phyloP scores from a whole-genome alignment of 2,329 filamentous ascomycete species.

The Chaetomium olivaceum region DNA sequence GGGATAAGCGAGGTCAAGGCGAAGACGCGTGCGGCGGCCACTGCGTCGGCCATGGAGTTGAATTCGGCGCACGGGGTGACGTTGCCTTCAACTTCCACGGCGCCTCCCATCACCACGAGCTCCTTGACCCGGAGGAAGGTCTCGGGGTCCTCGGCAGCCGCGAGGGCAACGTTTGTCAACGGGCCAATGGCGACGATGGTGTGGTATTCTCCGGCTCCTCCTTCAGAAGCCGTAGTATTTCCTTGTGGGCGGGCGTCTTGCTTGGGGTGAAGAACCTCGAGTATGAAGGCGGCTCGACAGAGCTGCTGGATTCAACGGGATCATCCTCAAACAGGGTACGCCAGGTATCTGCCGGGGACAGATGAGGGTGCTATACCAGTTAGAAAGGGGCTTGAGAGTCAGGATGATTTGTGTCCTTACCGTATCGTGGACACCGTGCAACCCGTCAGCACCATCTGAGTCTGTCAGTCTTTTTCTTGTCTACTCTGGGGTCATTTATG shows the following conservation, averaged over 20 bases:
- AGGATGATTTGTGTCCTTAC: constrained; percentile 39
- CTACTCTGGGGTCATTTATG: neutral
- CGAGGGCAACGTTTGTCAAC: constrained; percentile 88
- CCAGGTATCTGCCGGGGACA: constrained; percentile 75
- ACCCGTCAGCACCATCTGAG: constrained; percentile 71
- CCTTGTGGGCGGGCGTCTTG: constrained; percentile 70
- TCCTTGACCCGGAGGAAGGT: constrained; percentile 88
- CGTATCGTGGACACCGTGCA: constrained; percentile 71
- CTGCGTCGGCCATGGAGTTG: constrained; percentile 87
- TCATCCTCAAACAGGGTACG: constrained; percentile 62
- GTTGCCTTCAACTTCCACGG: constrained; percentile 78
- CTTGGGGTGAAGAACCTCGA: constrained; percentile 73
- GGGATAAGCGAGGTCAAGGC: constrained; percentile 75
- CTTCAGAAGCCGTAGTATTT: constrained; percentile 82
- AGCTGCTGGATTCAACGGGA: constrained; percentile 32
- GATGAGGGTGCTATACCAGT: constrained; percentile 63
- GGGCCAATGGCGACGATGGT: constrained; percentile 90
- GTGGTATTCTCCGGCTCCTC: constrained; percentile 78
- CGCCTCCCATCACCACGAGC: constrained; percentile 93
- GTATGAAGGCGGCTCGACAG: constrained; percentile 47
- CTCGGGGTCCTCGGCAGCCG: constrained; percentile 83
- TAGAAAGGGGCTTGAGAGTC: constrained; percentile 12
- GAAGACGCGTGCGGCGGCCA: constrained; percentile 74
- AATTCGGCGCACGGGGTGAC: constrained; percentile 86
- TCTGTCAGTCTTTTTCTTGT: constrained; percentile 17